phyloP scores from a whole-genome alignment of 352 stramenopile genomes.

The Proteromonas lacertae region DNA sequence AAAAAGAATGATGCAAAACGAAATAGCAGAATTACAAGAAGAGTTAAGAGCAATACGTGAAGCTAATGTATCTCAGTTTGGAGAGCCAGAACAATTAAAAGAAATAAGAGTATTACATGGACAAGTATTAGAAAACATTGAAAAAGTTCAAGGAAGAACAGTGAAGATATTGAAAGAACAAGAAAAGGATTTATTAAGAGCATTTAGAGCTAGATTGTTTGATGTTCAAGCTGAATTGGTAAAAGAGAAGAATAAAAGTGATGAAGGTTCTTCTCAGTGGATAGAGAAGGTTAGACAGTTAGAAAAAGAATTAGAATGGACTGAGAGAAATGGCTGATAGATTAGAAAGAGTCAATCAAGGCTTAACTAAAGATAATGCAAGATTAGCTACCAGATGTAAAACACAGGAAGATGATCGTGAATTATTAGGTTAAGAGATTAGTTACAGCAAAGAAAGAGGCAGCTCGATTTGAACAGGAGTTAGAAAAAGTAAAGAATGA shows the following conservation, averaged over 20 bases:
- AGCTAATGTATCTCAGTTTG: constrained; percentile 22
- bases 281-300: constrained; percentile 48
- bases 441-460: constrained; percentile 54
- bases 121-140: constrained; percentile 41
- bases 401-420: constrained; percentile 55
- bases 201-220: constrained; percentile 48
- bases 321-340: constrained; percentile 46
- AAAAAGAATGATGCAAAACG: constrained; percentile 40
- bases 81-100: constrained; percentile 31
- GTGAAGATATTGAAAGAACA: constrained; percentile 40
- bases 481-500: constrained; percentile 19
- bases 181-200: constrained; percentile 47
- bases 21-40: constrained; percentile 33
- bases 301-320: constrained; percentile 22
- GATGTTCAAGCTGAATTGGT: constrained; percentile 58
- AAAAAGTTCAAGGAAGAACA: constrained; percentile 45
- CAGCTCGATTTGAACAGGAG: constrained; percentile 25
- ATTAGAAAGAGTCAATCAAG: constrained; percentile 49
- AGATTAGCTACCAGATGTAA: constrained; percentile 48
- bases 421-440: constrained; percentile 60
- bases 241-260: constrained; percentile 47
- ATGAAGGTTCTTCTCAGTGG: constrained; percentile 41
- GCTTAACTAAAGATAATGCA: constrained; percentile 37
- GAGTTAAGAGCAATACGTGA: constrained; percentile 6
- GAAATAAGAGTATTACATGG: constrained; percentile 35